These are phyloP conservation scores for Populus hybrid DNA, from an alignment of 441 rosid genomes.

Conservation along the genomic window DNA sequence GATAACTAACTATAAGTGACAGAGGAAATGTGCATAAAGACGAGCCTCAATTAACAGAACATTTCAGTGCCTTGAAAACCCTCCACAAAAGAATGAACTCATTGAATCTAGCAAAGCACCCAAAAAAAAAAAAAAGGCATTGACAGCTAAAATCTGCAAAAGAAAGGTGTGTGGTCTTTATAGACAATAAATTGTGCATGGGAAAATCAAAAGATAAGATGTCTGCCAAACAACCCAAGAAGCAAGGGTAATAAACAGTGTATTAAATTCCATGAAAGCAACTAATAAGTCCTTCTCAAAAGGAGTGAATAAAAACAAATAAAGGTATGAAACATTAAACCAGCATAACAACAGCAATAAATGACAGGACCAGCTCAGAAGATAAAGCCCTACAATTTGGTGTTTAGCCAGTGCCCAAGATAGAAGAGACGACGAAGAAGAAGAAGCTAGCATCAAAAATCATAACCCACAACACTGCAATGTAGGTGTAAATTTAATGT, in stretches of 20 bases:
- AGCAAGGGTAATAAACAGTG: constrained; percentile 32
- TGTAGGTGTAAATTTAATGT: constrained; percentile 34
- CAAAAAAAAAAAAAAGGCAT: constrained; percentile 14
- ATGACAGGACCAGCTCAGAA: constrained; percentile 23
- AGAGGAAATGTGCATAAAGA: constrained; percentile 5
- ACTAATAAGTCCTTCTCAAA: constrained; percentile 23
- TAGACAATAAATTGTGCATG: constrained; percentile 31
- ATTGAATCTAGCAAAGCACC: constrained; percentile 20
- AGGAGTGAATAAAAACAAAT: constrained; percentile 32
- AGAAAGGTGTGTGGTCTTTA: constrained; percentile 31
- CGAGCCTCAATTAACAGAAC: constrained; percentile 19
- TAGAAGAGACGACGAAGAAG: constrained; percentile 16
- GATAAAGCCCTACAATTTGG: constrained; percentile 24
- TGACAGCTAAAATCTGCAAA: constrained; percentile 20
- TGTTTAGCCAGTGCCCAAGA: constrained; percentile 22
- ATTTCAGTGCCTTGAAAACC: constrained; percentile 13
- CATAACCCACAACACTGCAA: constrained; percentile 33
- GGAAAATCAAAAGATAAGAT: constrained; percentile 20
- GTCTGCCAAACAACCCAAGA: constrained; percentile 25
- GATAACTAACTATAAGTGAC: neutral
- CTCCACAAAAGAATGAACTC: constrained; percentile 18
- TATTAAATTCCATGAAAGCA: constrained; percentile 33
- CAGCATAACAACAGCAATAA: constrained; percentile 32
- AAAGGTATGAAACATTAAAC: constrained; percentile 29
- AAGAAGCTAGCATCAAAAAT: constrained; percentile 2